Base-by-base conservation (phyloP, 2,329 filamentous ascomycete species). In the Diaporthe citriasiana region DNA sequence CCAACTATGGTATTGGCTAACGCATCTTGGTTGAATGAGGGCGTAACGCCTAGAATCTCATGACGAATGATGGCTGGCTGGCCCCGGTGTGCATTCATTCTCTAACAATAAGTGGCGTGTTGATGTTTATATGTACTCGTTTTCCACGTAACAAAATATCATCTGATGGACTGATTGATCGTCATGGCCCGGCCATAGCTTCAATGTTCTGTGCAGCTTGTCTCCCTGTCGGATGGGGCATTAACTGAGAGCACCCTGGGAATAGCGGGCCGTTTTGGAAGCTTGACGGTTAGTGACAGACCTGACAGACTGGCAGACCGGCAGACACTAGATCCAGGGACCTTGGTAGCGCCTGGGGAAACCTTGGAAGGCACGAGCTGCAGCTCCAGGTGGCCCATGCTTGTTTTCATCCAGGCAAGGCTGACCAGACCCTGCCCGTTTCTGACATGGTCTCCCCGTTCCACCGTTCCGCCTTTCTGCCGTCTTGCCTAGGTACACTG, bases 31-130 rank as follows among this genome's bases (percentile, higher is more conserved):
- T 53, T 12, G 59, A 15, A 53, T 19, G 47, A 38, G 17, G 63
- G 47, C 63, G 63, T 68, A 40, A 68, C 63, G 63, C 63, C 47
- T 22, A 68, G 63, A 17, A 38, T 53, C 63, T 53, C 63, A 40
- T 53, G 63, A 68, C 47, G 27, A 51, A 68, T 66, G 60, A 68
- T 53, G 60, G 60, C 45, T 66, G 63, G 63, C 63, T 68, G 47
- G 59, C 40, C 47, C 50, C n/a, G n/a, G 45, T 22, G 45, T 50
- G 59, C 9, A 7, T 10, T 4, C 59, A 65, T 65, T 65, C 59
- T 65, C 63, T 40, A 30, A 66, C 30, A 51, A n/a, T 4, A 9
- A 68, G 45, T 66, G 60, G 45, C 60, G 47, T 66, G 60, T 66
- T 66, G 60, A 40, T 68, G 30, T 66, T 66, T 8, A 66, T 8